Evolutionary conservation across 2,329 filamentous ascomycete species (phyloP).

Genomic region (Aspergillus bombycis): DNA sequence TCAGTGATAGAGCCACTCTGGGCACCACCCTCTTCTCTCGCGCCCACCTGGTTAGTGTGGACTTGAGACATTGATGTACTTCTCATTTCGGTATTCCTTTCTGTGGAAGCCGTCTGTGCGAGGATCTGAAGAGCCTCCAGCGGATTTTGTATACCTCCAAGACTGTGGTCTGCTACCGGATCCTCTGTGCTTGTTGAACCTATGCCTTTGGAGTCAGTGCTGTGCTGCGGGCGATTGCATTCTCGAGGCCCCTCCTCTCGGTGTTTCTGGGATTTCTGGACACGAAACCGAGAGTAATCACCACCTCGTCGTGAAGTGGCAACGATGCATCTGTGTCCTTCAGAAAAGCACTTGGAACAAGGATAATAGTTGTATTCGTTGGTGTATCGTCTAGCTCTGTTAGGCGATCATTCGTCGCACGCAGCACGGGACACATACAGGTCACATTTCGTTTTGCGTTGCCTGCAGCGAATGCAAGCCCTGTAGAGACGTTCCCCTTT

Average conservation of each 20-base stretch:
- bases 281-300: slow-evolving; percentile 9
- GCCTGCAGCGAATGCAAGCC: slow-evolving; percentile 17
- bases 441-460: slow-evolving; percentile 20
- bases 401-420: background rate
- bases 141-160: slow-evolving; percentile 6
- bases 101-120: background rate
- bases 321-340: slow-evolving; percentile 7
- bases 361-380: background rate
- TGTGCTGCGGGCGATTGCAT: background rate
- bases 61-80: background rate
- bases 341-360: background rate
- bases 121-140: slow-evolving; percentile 12
- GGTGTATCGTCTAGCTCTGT: background rate
- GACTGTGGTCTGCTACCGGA: background rate
- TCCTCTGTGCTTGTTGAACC: background rate
- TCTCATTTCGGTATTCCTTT: background rate
- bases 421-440: slow-evolving; percentile 9
- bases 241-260: background rate
- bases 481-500: slow-evolving; percentile 13
- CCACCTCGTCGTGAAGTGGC: slow-evolving; percentile 16
- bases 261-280: background rate
- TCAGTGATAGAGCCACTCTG: background rate
- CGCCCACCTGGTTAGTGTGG: background rate
- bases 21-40: background rate
- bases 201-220: too few species aligned